Conservation (phyloP, 2,329 filamentous ascomycete species). For the Paraphaeosphaeria minitans region DNA sequence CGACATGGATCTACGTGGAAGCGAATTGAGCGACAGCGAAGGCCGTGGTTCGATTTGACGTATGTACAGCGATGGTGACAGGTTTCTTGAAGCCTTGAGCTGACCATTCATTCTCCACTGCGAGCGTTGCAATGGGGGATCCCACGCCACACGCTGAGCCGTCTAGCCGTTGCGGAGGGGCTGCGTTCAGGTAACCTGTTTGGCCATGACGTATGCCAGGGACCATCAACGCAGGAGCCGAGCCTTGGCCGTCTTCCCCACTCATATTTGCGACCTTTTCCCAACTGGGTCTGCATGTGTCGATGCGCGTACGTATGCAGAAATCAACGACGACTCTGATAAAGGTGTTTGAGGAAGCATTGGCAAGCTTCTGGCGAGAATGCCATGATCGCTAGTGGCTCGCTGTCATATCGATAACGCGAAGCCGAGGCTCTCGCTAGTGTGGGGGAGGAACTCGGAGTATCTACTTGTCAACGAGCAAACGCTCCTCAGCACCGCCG, state of each 20-base stretch:
- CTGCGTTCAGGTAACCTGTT: conserved; percentile 3
- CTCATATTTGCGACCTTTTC: not conserved
- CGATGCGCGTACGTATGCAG: not conserved
- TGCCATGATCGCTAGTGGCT: not conserved
- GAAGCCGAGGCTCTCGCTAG: conserved; percentile 13
- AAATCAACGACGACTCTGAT: not conserved
- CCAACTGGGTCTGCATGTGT: not conserved
- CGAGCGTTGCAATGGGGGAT: conserved; percentile 1
- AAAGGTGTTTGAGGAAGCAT: not conserved
- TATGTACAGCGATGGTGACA: conserved; percentile 11
- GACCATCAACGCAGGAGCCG: not conserved
- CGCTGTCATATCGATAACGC: not conserved
- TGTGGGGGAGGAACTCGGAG: conserved; percentile 13
- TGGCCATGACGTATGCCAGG: conserved; percentile 2
- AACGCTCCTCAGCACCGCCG: not conserved
- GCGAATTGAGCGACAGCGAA: not conserved
- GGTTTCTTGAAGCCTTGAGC: conserved; percentile 6
- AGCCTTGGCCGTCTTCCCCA: conserved; percentile 1
- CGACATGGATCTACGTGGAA: not conserved
- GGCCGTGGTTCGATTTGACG: conserved; percentile 6
- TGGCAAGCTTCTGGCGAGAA: not conserved
- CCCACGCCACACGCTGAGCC: conserved; percentile 4
- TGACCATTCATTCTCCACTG: conserved; percentile 5
- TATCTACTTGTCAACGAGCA: not conserved
- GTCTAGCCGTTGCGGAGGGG: conserved; percentile 7